Conservation (phyloP, 805 yeast genomes). For the Ogataea haglerorum region DNA sequence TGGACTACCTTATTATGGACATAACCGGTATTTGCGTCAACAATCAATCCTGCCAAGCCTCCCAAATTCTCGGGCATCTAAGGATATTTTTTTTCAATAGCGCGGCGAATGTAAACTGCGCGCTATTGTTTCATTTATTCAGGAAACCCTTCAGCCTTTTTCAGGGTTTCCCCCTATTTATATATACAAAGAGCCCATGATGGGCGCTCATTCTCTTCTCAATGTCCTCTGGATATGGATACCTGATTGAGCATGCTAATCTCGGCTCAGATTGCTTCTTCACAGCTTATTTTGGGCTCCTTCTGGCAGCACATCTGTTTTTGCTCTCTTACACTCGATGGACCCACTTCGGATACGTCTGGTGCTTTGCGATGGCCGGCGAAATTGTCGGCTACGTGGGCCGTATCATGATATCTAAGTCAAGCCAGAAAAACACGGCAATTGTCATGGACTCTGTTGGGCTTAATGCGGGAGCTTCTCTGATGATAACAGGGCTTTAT, state of each 20-base stretch:
- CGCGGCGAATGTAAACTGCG: not conserved
- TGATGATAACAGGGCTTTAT: slow-evolving; percentile 78
- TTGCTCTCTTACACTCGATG: slow-evolving; percentile 46
- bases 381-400: slow-evolving; percentile 71
- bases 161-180: not conserved
- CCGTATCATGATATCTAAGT: slow-evolving; percentile 44
- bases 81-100: not conserved
- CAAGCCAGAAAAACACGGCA: slow-evolving; percentile 33
- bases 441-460: slow-evolving; percentile 64
- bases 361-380: slow-evolving; percentile 50
- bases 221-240: not conserved
- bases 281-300: not conserved
- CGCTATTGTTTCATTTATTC: not conserved
- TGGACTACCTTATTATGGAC: not conserved
- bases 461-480: slow-evolving; percentile 75
- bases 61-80: too few species aligned
- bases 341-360: slow-evolving; percentile 61
- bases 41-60: not conserved
- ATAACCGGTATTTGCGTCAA: not conserved
- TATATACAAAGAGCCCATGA: too few species aligned
- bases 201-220: too few species aligned
- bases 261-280: not conserved
- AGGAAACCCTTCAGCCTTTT: too few species aligned
- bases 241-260: not conserved
- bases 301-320: slow-evolving; percentile 39